Evolutionary conservation across 2,329 filamentous ascomycete species (phyloP), one percentile per base, ranked within the genome.

Genomic region (Ascocoryne sarcoides): DNA sequence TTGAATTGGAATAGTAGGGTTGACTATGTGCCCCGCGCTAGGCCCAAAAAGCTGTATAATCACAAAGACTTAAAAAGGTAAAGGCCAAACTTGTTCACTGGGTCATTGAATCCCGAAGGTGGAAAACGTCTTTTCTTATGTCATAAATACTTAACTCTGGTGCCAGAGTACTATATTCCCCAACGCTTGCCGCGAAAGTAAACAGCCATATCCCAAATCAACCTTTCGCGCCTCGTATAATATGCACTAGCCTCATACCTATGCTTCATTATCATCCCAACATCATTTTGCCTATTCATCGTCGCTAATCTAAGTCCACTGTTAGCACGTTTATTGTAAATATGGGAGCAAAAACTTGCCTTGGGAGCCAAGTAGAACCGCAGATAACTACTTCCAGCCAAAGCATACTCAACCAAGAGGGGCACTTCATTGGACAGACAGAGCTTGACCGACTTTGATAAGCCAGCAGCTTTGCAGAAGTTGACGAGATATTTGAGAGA

Each of bases 401-500:
- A 67, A 40, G 69, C 71, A 66, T 96, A 98, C 71, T 98, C 92
- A 32, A 98, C 92, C 55, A 96, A 72, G 52, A 98, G 79, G 19
- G 92, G 92, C 37, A 98, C 90, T 67, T 98, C 92, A 65, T 88
- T 89, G 39, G 90, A 96, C 54, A 98, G 75, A 68, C 84, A 94
- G 55, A 98, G 81, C 69, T 84, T 92, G 65, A 98, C 93, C 52
- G 76, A 73, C 53, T 65, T 70, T 29, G 89, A 90, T 46, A 98
- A 72, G 39, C 79, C 81, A 49, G 87, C 84, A 23, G 93, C 93
- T 72, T 98, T 98, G 84, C 92, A 96, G 72, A 98, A 98, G 76
- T 96, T 96, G 74, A 94, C 86, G 3, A 98, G 82, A 69, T 98
- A 98, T 71, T 98, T 98, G 58, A 98, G 83, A 23, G 92, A 96